Conservation (phyloP, 1,284 basidiomycete species). For the Ustilago loliicola region DNA sequence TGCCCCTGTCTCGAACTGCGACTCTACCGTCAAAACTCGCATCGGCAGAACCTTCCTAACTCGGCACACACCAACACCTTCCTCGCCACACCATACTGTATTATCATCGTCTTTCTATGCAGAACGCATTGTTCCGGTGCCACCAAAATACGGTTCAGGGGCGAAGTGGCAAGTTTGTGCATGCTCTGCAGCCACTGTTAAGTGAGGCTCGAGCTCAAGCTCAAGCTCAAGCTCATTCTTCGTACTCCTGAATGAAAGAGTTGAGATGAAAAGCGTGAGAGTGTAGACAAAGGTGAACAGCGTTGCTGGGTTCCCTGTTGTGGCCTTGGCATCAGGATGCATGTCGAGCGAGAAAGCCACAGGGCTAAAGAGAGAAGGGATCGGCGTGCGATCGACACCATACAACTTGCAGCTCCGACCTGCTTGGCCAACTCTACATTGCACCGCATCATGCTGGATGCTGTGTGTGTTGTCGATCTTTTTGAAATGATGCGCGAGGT, state of each 20-base stretch:
- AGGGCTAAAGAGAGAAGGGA: background rate
- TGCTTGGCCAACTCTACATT: conserved; percentile 34
- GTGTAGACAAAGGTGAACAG: conserved; percentile 6
- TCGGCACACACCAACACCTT: background rate
- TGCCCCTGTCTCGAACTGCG: conserved; percentile 21
- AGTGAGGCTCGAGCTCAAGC: no score
- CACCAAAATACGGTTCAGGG: background rate
- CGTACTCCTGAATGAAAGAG: background rate
- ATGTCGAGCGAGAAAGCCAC: background rate
- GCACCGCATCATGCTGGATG: conserved; percentile 1
- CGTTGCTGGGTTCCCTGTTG: background rate
- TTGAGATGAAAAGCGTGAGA: background rate
- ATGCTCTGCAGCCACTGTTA: background rate
- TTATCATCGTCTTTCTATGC: background rate
- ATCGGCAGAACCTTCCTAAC: conserved; percentile 6
- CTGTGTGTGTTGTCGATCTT: conserved; percentile 25
- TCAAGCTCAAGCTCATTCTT: background rate
- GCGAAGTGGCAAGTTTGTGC: background rate
- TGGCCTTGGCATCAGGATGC: background rate
- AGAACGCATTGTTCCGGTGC: background rate
- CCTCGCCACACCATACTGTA: background rate
- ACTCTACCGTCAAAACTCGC: conserved; percentile 1
- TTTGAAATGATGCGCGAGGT: background rate
- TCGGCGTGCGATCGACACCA: no score
- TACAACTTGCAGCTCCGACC: conserved; percentile 21